Base-by-base conservation (phyloP, 768 basidiomycete species). In the Suillus spraguei region DNA sequence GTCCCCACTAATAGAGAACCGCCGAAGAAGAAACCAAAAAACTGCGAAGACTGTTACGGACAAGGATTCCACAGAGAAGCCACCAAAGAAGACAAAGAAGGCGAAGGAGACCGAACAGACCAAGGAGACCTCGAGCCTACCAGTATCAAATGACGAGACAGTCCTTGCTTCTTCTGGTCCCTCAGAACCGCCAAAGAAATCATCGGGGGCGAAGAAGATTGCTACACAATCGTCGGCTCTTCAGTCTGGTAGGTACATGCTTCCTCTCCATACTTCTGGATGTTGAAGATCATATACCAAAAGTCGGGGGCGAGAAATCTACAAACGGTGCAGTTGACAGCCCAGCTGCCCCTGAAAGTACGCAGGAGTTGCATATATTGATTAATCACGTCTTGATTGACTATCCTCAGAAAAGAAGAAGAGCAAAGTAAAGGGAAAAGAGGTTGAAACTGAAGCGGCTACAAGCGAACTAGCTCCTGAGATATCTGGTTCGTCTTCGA, bases 71-170 rank as follows among this genome's bases (percentile, higher is more conserved):
- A 24, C 17, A 20, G 61, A 41, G 24, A 58, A 22, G 17, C 24
- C 28, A 41, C 50, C 24, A 38, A 71, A 62, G 49, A 69, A 59
- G 54, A 52, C 22, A 24, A 64, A 8, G 60, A 67, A 42, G 47
- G 14, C 52, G 28, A 64, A 9, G 59, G 66, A 42, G 53, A 17
- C 52, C 11, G 56, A 17, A 41, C 28, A 41, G 10, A 6, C 38
- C 16, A 58, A 41, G 24, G 39, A 32, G 39, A 28, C 39, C 17
- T 20, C 56, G 17, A 41, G 10, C 13, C 24, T 32, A 41, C 39
- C 56, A 41, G 11, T 20, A 17, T 10, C 38, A 11, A 10, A 20
- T 58, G 39, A 28, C 11, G 3, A 28, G 3, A 24, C 11, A 41
- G 39, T 41, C 7, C 28, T 38, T 5, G 24, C 56, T 20, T 6